Base-by-base conservation (phyloP, 208 protist genomes). In the Lotmaria passim region DNA sequence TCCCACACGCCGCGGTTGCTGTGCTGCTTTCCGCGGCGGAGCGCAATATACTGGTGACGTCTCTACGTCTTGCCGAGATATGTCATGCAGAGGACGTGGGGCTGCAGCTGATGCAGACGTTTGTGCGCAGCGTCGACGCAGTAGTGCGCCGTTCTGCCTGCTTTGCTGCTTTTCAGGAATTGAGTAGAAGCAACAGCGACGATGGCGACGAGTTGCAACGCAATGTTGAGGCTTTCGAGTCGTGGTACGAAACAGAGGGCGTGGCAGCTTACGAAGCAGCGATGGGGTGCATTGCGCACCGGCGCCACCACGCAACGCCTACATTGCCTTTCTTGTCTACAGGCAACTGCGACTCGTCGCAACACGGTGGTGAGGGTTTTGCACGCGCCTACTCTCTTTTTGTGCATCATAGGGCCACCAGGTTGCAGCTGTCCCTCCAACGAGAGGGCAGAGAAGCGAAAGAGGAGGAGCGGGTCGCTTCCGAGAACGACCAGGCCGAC, bases 171-270 rank as follows among this genome's bases (percentile, higher is more conserved):
- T 21, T 46, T 15, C 5, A 21, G n/a, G n/a, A n/a, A n/a, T n/a
- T n/a, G n/a, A n/a, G n/a, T n/a, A n/a, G n/a, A n/a, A n/a, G n/a
- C n/a, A n/a, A 6, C 14, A 19, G 11, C 11, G 23, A 1, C n/a
- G 43, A 30, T n/a, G 41, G 3, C 7, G 39, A 8, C 33, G 43
- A 28, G 4, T 1, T 5, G 33, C 15, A 46, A 4, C 59, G 38
- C n/a, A 24, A n/a, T 19, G 14, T 68, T 7, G 62, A 24, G 34
- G 61, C 51, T 14, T 64, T 69, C 14, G 19, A 21, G 24, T 15
- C 43, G 41, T 76, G 70, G 70, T 76, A 76, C 26, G 34, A 65
- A 17, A 23, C 44, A 6, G 63, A 76, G 28, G 70, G 38, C 17
- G 38, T 8, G 3, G 33, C 30, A 8, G 55, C 70, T 7, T 76